Percentiles rank a stretch among this genome's conserved stretches.
Evolutionary conservation across 352 stramenopile genomes (phyloP).

Genomic region (Plasmopara muralis): DNA sequence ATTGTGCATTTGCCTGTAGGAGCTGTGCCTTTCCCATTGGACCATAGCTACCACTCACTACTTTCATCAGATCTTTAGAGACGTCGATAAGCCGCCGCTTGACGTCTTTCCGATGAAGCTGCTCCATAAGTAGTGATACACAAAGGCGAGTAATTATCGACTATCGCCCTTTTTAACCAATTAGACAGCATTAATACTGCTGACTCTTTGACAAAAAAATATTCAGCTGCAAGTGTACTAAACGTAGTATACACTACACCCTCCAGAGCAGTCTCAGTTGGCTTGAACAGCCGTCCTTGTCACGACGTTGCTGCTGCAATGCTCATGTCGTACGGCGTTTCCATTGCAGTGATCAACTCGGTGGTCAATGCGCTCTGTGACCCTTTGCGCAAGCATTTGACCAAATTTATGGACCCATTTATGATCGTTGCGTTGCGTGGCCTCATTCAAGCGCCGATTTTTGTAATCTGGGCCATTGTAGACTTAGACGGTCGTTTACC

Average conservation of each 20-base stretch:
- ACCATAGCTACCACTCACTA: conserved; percentile 39
- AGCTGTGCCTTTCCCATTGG: conserved; percentile 33
- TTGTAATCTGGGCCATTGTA: conserved; percentile 56
- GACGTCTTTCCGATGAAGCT: conserved; percentile 15
- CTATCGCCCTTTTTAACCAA: conserved; percentile 13
- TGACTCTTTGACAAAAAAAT: conserved; percentile 11
- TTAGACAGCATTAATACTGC: conserved; percentile 2
- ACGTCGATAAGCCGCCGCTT: conserved; percentile 28
- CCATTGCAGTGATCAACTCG: conserved; percentile 74
- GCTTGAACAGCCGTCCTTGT: background rate
- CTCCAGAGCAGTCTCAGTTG: no score
- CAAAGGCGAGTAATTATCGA: background rate
- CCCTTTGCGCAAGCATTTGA: conserved; percentile 80
- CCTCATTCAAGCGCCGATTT: conserved; percentile 64
- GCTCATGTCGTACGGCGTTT: conserved; percentile 59
- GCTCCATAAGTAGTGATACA: conserved; percentile 1
- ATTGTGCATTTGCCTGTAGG: conserved; percentile 42
- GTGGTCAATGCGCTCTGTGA: conserved; percentile 74
- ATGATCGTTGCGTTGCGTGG: conserved; percentile 62
- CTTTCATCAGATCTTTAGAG: conserved; percentile 21
- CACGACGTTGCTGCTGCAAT: conserved; percentile 15
- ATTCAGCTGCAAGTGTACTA: no score
- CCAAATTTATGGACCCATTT: conserved; percentile 78
- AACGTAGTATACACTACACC: no score
- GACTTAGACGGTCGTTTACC: conserved; percentile 48